These are phyloP conservation scores for Rhodotorula sp. DNA, from an alignment of 1,284 basidiomycete genomes.

Conservation along the genomic window DNA sequence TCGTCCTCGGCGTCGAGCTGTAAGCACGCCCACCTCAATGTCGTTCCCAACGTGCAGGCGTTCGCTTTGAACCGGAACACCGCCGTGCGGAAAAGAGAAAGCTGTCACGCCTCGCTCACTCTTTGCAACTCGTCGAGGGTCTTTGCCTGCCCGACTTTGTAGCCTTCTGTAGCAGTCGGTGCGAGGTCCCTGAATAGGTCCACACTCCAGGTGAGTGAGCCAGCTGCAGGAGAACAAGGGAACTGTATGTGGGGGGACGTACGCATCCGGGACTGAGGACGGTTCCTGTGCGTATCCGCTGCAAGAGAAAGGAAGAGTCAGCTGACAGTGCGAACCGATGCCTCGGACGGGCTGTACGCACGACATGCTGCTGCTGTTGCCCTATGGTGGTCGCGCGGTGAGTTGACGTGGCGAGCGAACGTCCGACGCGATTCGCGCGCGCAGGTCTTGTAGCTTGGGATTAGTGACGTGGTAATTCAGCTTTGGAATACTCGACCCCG, in stretches of 20 bases:
- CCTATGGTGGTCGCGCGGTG: too few species aligned
- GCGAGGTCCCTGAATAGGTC: constrained; percentile 27
- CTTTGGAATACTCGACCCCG: too few species aligned
- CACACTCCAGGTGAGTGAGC: too few species aligned
- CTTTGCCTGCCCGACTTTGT: constrained; percentile 51
- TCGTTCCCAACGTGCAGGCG: neutral
- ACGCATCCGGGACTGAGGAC: constrained; percentile 27
- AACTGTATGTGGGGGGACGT: neutral
- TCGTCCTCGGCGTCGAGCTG: constrained; percentile 80
- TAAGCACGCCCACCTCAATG: neutral
- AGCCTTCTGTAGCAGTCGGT: constrained; percentile 31
- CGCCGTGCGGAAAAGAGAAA: neutral
- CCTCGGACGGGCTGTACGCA: neutral
- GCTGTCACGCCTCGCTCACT: constrained; percentile 40
- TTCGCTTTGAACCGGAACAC: neutral
- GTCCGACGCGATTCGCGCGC: neutral
- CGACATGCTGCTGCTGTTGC: constrained; percentile 10
- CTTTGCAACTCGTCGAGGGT: constrained; percentile 56
- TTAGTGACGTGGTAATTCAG: too few species aligned
- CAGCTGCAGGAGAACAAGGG: neutral
- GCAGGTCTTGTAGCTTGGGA: too few species aligned
- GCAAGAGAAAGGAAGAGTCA: neutral
- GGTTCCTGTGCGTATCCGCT: constrained; percentile 29
- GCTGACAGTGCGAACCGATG: neutral
- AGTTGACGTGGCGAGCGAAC: neutral